Evolutionary conservation across 2,329 filamentous ascomycete genomes (phyloP), one percentile per base, ranked within the genome.

Genomic region (Exophiala alcalophila): DNA sequence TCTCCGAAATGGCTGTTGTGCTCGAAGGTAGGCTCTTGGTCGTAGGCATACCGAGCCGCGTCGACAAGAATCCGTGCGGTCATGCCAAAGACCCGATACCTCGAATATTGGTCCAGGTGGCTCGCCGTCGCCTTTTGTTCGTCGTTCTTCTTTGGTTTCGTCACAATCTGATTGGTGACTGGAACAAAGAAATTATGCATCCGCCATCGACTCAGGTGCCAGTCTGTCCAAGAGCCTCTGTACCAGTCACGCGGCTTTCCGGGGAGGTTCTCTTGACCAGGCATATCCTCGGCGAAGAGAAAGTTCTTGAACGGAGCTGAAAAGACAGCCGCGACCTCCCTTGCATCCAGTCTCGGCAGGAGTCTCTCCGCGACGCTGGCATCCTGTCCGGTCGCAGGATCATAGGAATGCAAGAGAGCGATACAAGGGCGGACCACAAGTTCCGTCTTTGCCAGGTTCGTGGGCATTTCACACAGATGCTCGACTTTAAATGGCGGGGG

Each of bases 131-230:
- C 44, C 39, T 69, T 67, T 60, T 78, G 65, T 27, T 61, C 66
- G 44, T 65, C 65, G 41, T 61, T 61, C 33, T 45, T 47, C 55
- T 48, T 61, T 52, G 84, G 81, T 63, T 76, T 81, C 7, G 78
- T 75, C 14, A 90, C 83, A 16, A 69, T 76, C 66, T 86, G 81
- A 57, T 83, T 78, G 39, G 76, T 77, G 24, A 90, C 78, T 2
- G 87, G 90, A 18, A 96, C 89, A 67, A 86, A 85, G 67, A 96
- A 97, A 66, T 91, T 90, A 66, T 96, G 91, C 73, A 94, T 82
- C 27, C 76, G 66, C 91, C 90, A 97, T n/a, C 76, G 76, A 37
- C 72, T 71, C 51, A 84, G 78, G 62, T 92, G 81, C 81, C 83
- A 95, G 52, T 80, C 72, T 39, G 81, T 78, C 91, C 91, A 96